A percentile compares a stretch with the other conserved stretches of the same genome.
These are phyloP conservation scores for Globisporangium acanthophoron DNA, from an alignment of 352 stramenopile species.

Conservation along the genomic window DNA sequence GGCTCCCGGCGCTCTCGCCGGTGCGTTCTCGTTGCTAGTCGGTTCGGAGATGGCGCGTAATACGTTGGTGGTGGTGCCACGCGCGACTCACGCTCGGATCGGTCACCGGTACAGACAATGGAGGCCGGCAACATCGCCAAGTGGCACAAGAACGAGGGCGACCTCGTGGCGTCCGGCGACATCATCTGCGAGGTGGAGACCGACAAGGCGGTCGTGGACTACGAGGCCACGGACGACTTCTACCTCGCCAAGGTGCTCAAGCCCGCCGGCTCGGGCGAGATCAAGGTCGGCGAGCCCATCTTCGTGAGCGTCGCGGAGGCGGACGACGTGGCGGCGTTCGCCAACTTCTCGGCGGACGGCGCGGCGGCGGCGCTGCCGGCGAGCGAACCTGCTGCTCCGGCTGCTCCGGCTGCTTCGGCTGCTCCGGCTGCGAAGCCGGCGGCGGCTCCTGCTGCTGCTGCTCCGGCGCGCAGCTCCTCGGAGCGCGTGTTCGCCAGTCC, in stretches of 20 bases:
- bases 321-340: conserved; percentile 49
- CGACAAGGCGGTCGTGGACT: conserved; percentile 98
- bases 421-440: conserved; percentile 9
- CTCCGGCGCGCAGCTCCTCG: conserved; percentile 22
- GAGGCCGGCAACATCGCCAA: conserved; percentile 91
- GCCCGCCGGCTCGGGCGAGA: conserved; percentile 74
- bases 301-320: conserved; percentile 61
- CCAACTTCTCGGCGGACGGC: conserved; percentile 43
- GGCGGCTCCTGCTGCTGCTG: conserved; percentile 11
- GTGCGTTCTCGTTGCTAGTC: conserved; percentile 11
- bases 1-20: conserved; percentile 63
- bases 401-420: conserved; percentile 15
- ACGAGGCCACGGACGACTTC: conserved; percentile 95
- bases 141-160: conserved; percentile 92
- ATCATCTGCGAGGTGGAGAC: conserved; percentile 96
- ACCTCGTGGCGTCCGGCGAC: conserved; percentile 89
- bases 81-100: no score
- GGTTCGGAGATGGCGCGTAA: neutral
- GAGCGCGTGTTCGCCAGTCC: conserved; percentile 92
- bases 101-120: conserved; percentile 80
- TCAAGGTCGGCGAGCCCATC: conserved; percentile 75
- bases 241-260: conserved; percentile 95
- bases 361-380: conserved; percentile 13
- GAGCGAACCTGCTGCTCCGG: conserved; percentile 17
- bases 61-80: no score